Evolutionary conservation across 2,329 filamentous ascomycete species (phyloP).

Genomic region (Penicillium freii): DNA sequence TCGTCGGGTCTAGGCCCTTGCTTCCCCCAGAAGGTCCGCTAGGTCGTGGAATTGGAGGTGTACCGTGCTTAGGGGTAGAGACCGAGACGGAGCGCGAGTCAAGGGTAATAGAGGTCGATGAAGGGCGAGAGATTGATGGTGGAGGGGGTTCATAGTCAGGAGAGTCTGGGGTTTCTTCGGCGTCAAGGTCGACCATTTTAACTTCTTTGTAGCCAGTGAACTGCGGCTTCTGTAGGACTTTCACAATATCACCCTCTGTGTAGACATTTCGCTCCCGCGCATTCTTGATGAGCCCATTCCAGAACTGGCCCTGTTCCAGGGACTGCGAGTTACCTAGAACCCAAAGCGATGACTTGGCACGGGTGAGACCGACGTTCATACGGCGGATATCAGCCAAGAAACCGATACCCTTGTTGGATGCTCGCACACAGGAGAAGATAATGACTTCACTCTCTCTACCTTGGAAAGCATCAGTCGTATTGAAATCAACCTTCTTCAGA

Average conservation of each 20-base stretch:
- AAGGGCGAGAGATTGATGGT: conserved; percentile 31
- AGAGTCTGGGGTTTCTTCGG: conserved; percentile 7
- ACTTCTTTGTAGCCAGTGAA: conserved; percentile 46
- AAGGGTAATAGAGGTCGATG: conserved; percentile 28
- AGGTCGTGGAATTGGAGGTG: conserved; percentile 25
- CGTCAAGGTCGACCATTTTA: conserved; percentile 43
- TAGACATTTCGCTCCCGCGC: conserved; percentile 72
- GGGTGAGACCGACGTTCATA: conserved; percentile 98
- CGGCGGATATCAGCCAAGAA: conserved; percentile 97
- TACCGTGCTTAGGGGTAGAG: conserved; percentile 26
- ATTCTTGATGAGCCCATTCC: conserved; percentile 82
- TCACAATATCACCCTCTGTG: conserved; percentile 64
- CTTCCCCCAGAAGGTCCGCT: conserved; percentile 45
- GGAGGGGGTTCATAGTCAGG: conserved; percentile 22
- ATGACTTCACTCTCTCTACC: conserved; percentile 96
- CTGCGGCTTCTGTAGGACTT: conserved; percentile 55
- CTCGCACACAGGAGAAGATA: conserved; percentile 97
- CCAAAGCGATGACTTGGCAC: conserved; percentile 95
- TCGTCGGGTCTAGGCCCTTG: conserved; percentile 44
- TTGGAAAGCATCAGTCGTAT: conserved; percentile 97
- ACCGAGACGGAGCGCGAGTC: conserved; percentile 20
- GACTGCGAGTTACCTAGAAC: conserved; percentile 90
- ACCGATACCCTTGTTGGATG: conserved; percentile 88
- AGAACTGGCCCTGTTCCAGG: conserved; percentile 83
- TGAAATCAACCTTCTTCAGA: conserved; percentile 84